Evolutionary conservation across 2,329 filamentous ascomycete species (phyloP).

Genomic region (Amphichorda felina): DNA sequence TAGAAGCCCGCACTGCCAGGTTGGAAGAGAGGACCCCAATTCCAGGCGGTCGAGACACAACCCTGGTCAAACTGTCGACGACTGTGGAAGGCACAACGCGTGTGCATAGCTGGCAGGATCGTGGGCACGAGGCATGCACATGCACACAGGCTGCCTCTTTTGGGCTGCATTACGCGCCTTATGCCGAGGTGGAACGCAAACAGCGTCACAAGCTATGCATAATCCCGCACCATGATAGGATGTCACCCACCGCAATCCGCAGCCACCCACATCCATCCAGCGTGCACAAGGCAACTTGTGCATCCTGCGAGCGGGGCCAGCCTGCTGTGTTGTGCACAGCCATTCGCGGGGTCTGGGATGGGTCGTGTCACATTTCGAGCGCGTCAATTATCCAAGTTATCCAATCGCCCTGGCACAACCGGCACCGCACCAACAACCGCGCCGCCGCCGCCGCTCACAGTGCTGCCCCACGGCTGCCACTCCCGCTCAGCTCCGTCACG

Average conservation of each 20-base stretch:
- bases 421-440: too few relatives aligned
- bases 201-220: constrained; percentile 22
- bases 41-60: not conserved
- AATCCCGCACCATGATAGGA: constrained; percentile 20
- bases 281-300: constrained; percentile 8
- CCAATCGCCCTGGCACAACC: not conserved
- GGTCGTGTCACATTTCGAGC: constrained; percentile 13
- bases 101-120: constrained; percentile 1
- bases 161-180: constrained; percentile 4
- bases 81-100: not conserved
- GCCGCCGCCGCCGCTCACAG: not conserved
- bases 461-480: not conserved
- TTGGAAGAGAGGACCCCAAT: too few relatives aligned
- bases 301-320: not conserved
- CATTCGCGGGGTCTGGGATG: constrained; percentile 13
- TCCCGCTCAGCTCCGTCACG: not conserved
- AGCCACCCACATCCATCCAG: too few relatives aligned
- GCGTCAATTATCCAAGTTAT: not conserved
- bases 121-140: constrained; percentile 1
- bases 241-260: too few relatives aligned
- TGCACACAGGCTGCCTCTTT: constrained; percentile 4
- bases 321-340: constrained; percentile 13
- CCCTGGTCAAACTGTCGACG: not conserved
- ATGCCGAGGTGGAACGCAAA: constrained; percentile 15
- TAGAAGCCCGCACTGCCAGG: too few relatives aligned